Conservation (phyloP, 331 rosid genomes). For the Malus hybrid region DNA sequence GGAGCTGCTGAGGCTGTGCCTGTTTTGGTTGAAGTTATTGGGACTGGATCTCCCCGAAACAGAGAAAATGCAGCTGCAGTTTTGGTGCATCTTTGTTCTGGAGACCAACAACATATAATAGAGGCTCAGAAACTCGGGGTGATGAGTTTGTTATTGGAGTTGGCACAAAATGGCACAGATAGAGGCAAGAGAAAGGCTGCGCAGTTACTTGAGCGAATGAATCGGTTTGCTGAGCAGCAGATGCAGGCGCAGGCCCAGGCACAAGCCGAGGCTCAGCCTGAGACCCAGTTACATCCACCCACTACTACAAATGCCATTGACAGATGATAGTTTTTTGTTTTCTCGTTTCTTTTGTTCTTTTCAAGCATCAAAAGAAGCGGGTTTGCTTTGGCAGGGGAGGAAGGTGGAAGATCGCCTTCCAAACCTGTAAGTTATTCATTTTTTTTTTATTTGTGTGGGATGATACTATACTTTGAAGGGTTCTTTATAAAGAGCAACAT, state of each 20-base stretch:
- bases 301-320: conserved; percentile 23
- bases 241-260: conserved; percentile 16
- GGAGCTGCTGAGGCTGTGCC: conserved; percentile 78
- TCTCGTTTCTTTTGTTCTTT: conserved; percentile 20
- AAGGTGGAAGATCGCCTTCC: conserved; percentile 79
- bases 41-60: conserved; percentile 79
- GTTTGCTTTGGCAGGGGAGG: conserved; percentile 28
- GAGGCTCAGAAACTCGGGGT: conserved; percentile 75
- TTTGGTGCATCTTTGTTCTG: conserved; percentile 73
- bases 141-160: conserved; percentile 49
- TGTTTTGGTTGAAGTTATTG: conserved; percentile 63
- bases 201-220: conserved; percentile 74
- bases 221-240: conserved; percentile 56
- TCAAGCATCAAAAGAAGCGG: conserved; percentile 36
- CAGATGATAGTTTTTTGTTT: conserved; percentile 28
- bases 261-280: conserved; percentile 39
- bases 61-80: conserved; percentile 97
- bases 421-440: conserved; percentile 36
- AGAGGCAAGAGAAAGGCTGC: conserved; percentile 95
- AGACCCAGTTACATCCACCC: conserved; percentile 27
- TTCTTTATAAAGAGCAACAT: neutral
- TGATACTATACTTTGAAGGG: conserved; percentile 9
- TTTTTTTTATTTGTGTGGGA: conserved; percentile 36
- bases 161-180: conserved; percentile 87
- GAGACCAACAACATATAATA: conserved; percentile 66